These are phyloP conservation scores for Carex littledalei DNA, from an alignment of 176 grass and related monocot genomes.

Conservation along the genomic window DNA sequence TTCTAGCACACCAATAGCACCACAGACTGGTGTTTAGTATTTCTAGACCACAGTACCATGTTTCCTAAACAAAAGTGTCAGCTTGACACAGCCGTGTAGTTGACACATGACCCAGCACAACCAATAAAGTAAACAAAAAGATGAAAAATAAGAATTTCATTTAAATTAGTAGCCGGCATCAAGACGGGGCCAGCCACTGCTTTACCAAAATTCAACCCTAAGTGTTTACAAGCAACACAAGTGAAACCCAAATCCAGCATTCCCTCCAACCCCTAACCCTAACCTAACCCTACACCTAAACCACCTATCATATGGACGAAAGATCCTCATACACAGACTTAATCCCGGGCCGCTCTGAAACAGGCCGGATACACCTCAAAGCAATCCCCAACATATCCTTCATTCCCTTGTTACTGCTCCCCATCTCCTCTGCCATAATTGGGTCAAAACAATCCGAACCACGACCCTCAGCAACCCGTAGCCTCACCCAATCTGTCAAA, in stretches of 20 bases:
- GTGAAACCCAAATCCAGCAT: conserved; percentile 26
- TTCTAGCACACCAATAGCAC: neutral
- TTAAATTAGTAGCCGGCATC: conserved; percentile 47
- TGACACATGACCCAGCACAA: neutral
- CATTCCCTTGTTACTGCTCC: conserved; percentile 69
- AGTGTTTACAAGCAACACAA: conserved; percentile 24
- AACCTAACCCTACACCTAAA: neutral
- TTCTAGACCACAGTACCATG: neutral
- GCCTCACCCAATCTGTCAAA: conserved; percentile 69
- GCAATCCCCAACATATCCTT: conserved; percentile 87
- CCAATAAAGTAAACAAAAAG: neutral
- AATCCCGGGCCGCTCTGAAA: conserved; percentile 85
- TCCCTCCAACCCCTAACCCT: conserved; percentile 27
- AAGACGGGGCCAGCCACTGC: conserved; percentile 47
- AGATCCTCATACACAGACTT: conserved; percentile 97
- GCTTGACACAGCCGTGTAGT: neutral
- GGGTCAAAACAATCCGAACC: conserved; percentile 71
- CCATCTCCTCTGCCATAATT: conserved; percentile 49
- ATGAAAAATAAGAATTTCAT: conserved; percentile 22
- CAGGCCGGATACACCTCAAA: conserved; percentile 73
- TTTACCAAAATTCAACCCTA: conserved; percentile 23
- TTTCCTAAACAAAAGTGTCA: neutral
- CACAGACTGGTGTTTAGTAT: neutral
- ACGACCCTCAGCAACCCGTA: conserved; percentile 61
- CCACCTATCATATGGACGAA: conserved; percentile 66